A percentile compares a stretch with the other conserved stretches of the same genome.
Evolutionary conservation across 2,329 filamentous ascomycete species (phyloP).

Genomic region (Magnaporthiopsis incrustans): DNA sequence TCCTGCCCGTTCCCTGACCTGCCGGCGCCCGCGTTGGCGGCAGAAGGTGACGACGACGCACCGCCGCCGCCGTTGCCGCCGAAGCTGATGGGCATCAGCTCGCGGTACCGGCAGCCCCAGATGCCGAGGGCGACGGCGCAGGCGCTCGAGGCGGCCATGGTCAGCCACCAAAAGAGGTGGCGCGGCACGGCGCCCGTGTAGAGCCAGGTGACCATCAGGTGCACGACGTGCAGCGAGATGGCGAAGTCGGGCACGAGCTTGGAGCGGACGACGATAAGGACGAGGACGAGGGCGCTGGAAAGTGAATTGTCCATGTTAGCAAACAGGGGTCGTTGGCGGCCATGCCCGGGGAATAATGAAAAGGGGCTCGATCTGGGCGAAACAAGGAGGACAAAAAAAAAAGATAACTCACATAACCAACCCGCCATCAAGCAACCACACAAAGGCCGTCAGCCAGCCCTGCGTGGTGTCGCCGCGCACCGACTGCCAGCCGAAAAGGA

Average conservation of each 20-base stretch:
- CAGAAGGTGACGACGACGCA: constrained; percentile 11
- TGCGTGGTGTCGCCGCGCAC: constrained; percentile 54
- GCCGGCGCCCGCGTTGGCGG: constrained; percentile 17
- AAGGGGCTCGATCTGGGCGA: not conserved
- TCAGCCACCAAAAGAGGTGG: constrained; percentile 79
- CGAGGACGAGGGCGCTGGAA: constrained; percentile 69
- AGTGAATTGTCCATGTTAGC: not conserved
- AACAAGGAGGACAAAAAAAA: constrained; percentile 2
- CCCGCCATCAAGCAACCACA: constrained; percentile 49
- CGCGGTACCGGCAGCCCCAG: constrained; percentile 87
- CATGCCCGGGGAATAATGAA: not conserved
- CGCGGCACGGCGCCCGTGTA: constrained; percentile 71
- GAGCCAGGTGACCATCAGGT: constrained; percentile 45
- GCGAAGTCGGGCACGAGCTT: constrained; percentile 91
- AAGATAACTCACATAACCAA: constrained; percentile 37
- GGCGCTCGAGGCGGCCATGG: constrained; percentile 39
- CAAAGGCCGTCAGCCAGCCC: constrained; percentile 51
- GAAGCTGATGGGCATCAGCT: constrained; percentile 82
- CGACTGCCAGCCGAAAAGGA: constrained; percentile 51
- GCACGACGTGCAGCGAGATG: constrained; percentile 55
- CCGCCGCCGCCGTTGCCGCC: constrained; percentile 46
- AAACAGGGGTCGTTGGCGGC: not conserved
- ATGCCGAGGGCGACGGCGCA: constrained; percentile 57
- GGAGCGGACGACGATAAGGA: constrained; percentile 75
- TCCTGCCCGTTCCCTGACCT: constrained; percentile 10